Evolutionary conservation across 2,329 filamentous ascomycete species (phyloP), one percentile per base, ranked within the genome.

Genomic region (Sarocladium brachiariae): DNA sequence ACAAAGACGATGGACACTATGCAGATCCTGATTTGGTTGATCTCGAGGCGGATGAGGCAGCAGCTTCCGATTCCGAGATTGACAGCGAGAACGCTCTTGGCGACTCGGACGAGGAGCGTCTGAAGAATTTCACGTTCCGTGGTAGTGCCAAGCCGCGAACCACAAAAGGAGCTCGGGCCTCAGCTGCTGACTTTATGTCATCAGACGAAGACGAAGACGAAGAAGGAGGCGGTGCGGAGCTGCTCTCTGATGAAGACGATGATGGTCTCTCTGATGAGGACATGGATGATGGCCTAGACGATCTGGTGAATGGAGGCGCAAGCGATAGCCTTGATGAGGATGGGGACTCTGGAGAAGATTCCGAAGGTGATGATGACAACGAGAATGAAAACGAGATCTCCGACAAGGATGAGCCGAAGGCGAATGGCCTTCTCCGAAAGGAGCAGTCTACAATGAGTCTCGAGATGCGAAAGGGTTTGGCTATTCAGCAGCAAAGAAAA

Each of bases 401-500:
- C 7, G 16, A 21, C 19, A 14, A 5, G 21, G 21, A 25, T 10
- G 30, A 9, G 4, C 5, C 23, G n/a, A 45, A 27, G 21, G 19
- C 39, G 4, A 30, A 45, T 11, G 18, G 6, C 18, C 21, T 6
- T 24, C 8, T 7, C 38, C 6, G 8, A n/a, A 16, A 45, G 21
- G 18, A 45, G 14, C 27, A 30, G 11, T 31, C 25, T 16, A 31
- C 24, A 31, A 19, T 31, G 27, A 47, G 27, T 16, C 14, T 58
- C 21, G 93, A 97, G 63, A 82, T 86, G 4, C 81, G 84, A 37
- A 97, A 97, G 67, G 93, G 93, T 11, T 71, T 79, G 50, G 92
- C 92, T 0, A 88, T 99, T 33, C 92, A 90, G 59, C 75, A 83
- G 52, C 93, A 99, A 69, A 83, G 90, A 49, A 85, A 84, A 54